Conservation (phyloP, 2,329 filamentous ascomycete species). For the Xylariaceae sp. region DNA sequence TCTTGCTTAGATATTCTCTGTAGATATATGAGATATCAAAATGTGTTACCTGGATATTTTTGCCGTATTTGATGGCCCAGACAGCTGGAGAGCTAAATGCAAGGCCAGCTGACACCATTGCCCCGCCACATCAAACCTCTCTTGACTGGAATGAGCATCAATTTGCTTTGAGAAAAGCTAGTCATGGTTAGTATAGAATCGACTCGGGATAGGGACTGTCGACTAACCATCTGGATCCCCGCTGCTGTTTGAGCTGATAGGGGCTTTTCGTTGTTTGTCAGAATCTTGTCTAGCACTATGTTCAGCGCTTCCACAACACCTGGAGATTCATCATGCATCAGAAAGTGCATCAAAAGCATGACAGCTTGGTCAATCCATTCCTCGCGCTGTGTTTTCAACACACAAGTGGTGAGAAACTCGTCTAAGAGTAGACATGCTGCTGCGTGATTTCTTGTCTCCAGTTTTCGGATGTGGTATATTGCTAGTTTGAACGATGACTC, state of each 20-base stretch:
- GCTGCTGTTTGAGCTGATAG: slow-evolving; percentile 60
- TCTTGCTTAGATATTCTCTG: slow-evolving; percentile 9
- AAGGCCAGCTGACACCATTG: slow-evolving; percentile 70
- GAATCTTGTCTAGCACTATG: slow-evolving; percentile 33
- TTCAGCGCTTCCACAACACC: slow-evolving; percentile 28
- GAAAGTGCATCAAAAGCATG: slow-evolving; percentile 66
- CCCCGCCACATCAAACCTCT: slow-evolving; percentile 52
- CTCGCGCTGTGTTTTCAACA: slow-evolving; percentile 46
- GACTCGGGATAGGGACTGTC: background rate
- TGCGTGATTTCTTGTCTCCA: slow-evolving; percentile 52
- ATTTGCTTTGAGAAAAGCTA: slow-evolving; percentile 79
- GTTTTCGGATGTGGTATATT: slow-evolving; percentile 62
- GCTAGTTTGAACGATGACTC: slow-evolving; percentile 62
- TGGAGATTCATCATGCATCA: slow-evolving; percentile 40
- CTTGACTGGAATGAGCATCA: slow-evolving; percentile 53
- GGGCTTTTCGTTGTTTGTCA: slow-evolving; percentile 40
- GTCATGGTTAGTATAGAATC: slow-evolving; percentile 8
- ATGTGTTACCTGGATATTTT: slow-evolving; percentile 60
- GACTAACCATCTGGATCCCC: slow-evolving; percentile 61
- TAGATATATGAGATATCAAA: background rate
- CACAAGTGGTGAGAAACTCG: slow-evolving; percentile 56
- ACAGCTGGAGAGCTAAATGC: slow-evolving; percentile 61
- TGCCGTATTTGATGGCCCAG: slow-evolving; percentile 61
- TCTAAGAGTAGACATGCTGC: slow-evolving; percentile 54
- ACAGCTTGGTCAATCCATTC: slow-evolving; percentile 67